phyloP scores from a whole-genome alignment of 1,284 basidiomycete species.

The Cryptococcus sp. region DNA sequence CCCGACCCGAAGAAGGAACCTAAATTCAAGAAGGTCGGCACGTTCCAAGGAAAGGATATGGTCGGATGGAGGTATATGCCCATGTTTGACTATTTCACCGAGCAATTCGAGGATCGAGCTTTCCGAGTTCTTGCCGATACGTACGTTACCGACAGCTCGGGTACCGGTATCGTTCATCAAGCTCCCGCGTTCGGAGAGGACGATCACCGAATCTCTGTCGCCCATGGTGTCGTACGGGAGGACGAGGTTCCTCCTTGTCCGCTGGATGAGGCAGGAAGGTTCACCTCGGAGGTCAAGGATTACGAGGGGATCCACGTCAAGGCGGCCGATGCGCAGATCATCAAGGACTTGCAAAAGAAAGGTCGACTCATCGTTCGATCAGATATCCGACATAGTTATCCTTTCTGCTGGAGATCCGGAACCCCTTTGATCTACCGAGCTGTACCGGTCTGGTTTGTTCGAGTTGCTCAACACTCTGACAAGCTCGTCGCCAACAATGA shows the following conservation, averaged over 20 bases:
- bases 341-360: conserved; percentile 82
- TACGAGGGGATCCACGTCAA: conserved; percentile 90
- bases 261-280: conserved; percentile 81
- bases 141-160: conserved; percentile 89
- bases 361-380: conserved; percentile 84
- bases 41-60: conserved; percentile 85
- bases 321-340: conserved; percentile 91
- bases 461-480: conserved; percentile 77
- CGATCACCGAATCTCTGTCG: conserved; percentile 89
- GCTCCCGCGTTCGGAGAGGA: conserved; percentile 98
- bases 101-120: conserved; percentile 85
- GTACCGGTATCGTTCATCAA: conserved; percentile 98
- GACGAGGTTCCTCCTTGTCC: conserved; percentile 97
- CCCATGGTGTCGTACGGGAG: conserved; percentile 68
- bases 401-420: conserved; percentile 95
- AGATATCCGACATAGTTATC: conserved; percentile 85
- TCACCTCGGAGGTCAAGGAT: conserved; percentile 84
- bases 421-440: conserved; percentile 96
- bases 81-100: conserved; percentile 92
- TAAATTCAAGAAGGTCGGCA: conserved; percentile 85
- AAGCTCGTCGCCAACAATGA: conserved; percentile 86
- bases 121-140: conserved; percentile 86
- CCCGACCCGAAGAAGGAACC: conserved; percentile 68
- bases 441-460: conserved; percentile 94
- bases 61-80: conserved; percentile 96